These are phyloP conservation scores for Xylaria cubensis DNA, from an alignment of 495 filamentous ascomycete species.

Conservation along the genomic window DNA sequence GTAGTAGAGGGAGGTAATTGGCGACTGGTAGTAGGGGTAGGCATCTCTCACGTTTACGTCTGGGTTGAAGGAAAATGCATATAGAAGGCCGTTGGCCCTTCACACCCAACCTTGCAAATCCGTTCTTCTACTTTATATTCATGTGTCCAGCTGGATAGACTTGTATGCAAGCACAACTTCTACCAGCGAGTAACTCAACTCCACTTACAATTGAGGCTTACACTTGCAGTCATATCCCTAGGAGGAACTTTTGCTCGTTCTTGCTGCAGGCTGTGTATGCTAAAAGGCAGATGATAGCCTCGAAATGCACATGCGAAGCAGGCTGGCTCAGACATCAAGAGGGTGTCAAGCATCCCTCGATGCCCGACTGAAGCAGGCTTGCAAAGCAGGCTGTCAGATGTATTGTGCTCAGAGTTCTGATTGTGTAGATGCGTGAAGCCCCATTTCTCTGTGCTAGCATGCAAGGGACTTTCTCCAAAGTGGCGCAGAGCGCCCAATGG, in stretches of 20 bases:
- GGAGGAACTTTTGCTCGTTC: background rate
- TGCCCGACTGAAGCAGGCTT: background rate
- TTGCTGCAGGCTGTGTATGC: background rate
- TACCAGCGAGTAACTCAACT: background rate
- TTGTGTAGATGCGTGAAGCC: background rate
- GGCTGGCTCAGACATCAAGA: background rate
- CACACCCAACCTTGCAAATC: background rate
- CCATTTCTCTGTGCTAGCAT: background rate
- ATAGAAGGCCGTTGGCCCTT: background rate
- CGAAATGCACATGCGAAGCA: background rate
- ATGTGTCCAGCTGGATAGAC: background rate
- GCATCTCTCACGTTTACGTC: background rate
- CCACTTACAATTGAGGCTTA: background rate
- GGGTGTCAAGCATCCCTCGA: background rate
- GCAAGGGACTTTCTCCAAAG: constrained; percentile 1
- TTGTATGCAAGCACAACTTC: background rate
- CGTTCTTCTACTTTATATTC: background rate
- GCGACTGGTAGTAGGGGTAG: background rate
- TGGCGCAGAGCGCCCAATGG: background rate
- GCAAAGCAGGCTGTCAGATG: background rate
- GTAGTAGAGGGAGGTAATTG: background rate
- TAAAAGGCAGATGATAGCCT: constrained; percentile 15
- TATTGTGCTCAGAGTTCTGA: background rate
- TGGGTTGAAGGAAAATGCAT: background rate
- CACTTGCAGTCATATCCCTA: background rate